Evolutionary conservation across 257 asterid genomes (phyloP).

Genomic region (Ballota nigra): DNA sequence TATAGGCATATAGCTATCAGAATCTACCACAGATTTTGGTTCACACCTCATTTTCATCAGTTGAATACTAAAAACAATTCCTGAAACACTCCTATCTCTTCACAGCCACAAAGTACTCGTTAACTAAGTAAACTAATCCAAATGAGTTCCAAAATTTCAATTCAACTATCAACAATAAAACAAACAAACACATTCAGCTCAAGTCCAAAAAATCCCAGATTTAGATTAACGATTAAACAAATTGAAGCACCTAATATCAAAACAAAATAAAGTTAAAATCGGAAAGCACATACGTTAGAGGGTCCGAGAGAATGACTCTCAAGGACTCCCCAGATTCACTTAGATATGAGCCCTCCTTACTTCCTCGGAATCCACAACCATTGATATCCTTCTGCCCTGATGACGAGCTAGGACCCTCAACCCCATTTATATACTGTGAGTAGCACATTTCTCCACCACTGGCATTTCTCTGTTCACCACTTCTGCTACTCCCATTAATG

Average conservation of each 20-base stretch:
- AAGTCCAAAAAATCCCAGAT: background rate
- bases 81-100: background rate
- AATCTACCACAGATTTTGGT: background rate
- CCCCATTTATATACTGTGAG: slow-evolving; percentile 50
- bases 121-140: background rate
- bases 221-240: background rate
- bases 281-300: slow-evolving; percentile 63
- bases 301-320: slow-evolving; percentile 80
- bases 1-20: background rate
- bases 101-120: background rate
- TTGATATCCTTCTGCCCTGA: slow-evolving; percentile 51
- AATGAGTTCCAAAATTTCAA: background rate
- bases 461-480: slow-evolving; percentile 47
- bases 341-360: slow-evolving; percentile 51
- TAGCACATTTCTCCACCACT: slow-evolving; percentile 51
- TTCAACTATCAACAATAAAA: background rate
- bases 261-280: background rate
- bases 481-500: slow-evolving; percentile 12
- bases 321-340: slow-evolving; percentile 71
- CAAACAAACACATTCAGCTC: slow-evolving; percentile 10
- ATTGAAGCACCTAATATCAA: background rate
- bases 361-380: slow-evolving; percentile 76
- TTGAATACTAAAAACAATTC: background rate
- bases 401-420: slow-evolving; percentile 54
- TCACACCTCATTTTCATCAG: background rate